These are phyloP conservation scores for Neopestalotiopsis rosae DNA, from an alignment of 2,329 filamentous ascomycete species.

Conservation along the genomic window DNA sequence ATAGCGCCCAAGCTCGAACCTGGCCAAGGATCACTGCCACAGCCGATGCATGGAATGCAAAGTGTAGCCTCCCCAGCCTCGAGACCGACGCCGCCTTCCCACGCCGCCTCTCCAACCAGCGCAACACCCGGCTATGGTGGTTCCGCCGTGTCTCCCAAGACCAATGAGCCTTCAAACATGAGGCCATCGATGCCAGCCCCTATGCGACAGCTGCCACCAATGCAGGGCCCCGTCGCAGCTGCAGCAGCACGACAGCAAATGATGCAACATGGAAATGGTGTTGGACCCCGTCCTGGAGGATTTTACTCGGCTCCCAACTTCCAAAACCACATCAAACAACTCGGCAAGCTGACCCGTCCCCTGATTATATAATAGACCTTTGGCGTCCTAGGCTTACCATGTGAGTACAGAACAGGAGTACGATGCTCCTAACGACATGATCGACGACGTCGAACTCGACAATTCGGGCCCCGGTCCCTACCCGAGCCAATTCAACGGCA, in stretches of 20 bases:
- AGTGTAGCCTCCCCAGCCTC: conserved; percentile 71
- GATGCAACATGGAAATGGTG: conserved; percentile 42
- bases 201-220: conserved; percentile 46
- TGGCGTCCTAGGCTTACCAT: conserved; percentile 73
- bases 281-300: conserved; percentile 41
- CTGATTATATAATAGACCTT: conserved; percentile 56
- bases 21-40: conserved; percentile 50
- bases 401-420: conserved; percentile 91
- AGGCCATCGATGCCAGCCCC: conserved; percentile 42
- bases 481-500: conserved; percentile 56
- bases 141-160: conserved; percentile 48
- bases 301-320: conserved; percentile 85
- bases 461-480: conserved; percentile 73
- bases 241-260: conserved; percentile 40
- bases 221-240: conserved; percentile 40
- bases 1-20: conserved; percentile 77
- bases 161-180: conserved; percentile 54
- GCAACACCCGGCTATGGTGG: conserved; percentile 50
- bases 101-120: conserved; percentile 63
- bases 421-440: conserved; percentile 86
- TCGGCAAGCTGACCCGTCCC: conserved; percentile 78
- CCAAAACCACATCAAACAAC: conserved; percentile 92
- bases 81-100: conserved; percentile 83
- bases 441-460: conserved; percentile 81
- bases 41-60: conserved; percentile 48